Base-by-base conservation (phyloP, 2,329 filamentous ascomycete genomes). In the Zymoseptoria brevis region DNA sequence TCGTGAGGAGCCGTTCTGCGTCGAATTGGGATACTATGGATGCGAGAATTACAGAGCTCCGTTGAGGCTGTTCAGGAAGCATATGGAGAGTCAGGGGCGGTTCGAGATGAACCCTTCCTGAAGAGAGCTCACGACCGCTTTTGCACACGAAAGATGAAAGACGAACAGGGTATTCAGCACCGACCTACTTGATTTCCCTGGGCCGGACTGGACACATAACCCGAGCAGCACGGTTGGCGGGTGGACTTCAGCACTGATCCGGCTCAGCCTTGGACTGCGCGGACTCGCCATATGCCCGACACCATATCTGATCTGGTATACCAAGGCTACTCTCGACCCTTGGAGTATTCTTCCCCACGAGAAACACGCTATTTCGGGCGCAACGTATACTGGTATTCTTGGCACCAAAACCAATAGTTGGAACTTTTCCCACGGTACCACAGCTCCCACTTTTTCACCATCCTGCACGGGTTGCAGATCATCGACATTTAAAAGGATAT, bases 1-100 rank as follows among this genome's bases (percentile, higher is more conserved):
- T 52, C 48, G 62, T 26, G 48, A 59, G 35, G 55, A 64, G 53
- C 58, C 62, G 29, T 64, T 64, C 50, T 64, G 62, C 35, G 62
- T 64, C n/a, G 61, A 64, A 50, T 24, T 64, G 21, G 49, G 35
- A 24, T 58, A 62, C 21, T 64, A 64, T 52, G 50, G 56, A 24
- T 49, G 24, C 11, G 51, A 45, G 3, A 45, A 45, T 16, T 45
- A 45, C 13, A n/a, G 35, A 45, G 35, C 35, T 16, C 35, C 35
- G 13, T 45, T 45, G 13, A 45, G 35, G 11, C 16, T 45, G 35
- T 45, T 45, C 13, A 45, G 35, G 5, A 45, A 45, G 35, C 35
- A 45, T 45, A 45, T 16, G 35, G 16, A 45, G 13, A 5, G 3
- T 7, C 4, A 45, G 4, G 35, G 16, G 16, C 11, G 35, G 16